Conservation (phyloP, 768 basidiomycete genomes). For the Hemileccinum impolitum region DNA sequence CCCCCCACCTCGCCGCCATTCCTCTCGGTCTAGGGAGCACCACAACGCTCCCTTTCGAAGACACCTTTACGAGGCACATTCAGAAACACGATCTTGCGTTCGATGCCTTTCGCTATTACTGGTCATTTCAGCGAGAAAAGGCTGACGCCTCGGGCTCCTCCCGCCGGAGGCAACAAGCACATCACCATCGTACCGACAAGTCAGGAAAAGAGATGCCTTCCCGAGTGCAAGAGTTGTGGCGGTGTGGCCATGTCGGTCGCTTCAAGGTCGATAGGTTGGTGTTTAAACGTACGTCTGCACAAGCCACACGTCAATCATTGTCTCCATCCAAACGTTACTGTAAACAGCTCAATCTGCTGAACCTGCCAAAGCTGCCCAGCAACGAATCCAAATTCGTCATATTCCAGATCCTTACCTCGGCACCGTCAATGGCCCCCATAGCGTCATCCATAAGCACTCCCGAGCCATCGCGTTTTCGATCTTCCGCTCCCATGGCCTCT, state of each 20-base stretch:
- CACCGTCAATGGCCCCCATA: slow-evolving; percentile 51
- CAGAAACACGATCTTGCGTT: slow-evolving; percentile 42
- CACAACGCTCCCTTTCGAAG: slow-evolving; percentile 35
- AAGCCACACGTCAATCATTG: slow-evolving; percentile 7
- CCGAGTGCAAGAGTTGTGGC: slow-evolving; percentile 59
- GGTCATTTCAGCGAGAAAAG: slow-evolving; percentile 59
- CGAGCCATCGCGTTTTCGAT: slow-evolving; percentile 77
- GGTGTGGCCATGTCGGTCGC: slow-evolving; percentile 56
- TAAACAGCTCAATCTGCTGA: slow-evolving; percentile 39
- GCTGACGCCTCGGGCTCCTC: slow-evolving; percentile 33
- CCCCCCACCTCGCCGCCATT: slow-evolving; percentile 24
- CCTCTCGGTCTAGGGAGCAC: slow-evolving; percentile 31
- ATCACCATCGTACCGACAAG: slow-evolving; percentile 15
- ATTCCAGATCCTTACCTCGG: slow-evolving; percentile 47
- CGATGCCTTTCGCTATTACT: slow-evolving; percentile 41
- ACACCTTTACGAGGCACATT: slow-evolving; percentile 38
- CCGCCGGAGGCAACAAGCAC: slow-evolving; percentile 21
- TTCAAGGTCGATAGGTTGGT: slow-evolving; percentile 55
- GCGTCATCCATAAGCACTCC: slow-evolving; percentile 80
- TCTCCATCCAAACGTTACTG: background rate
- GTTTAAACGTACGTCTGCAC: slow-evolving; percentile 33
- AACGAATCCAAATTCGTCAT: slow-evolving; percentile 62
- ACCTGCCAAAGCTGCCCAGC: slow-evolving; percentile 58
- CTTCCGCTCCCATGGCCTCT: slow-evolving; percentile 54
- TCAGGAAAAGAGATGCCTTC: slow-evolving; percentile 18